Evolutionary conservation across 2,329 filamentous ascomycete species (phyloP).

Genomic region (Cercospora sp.): DNA sequence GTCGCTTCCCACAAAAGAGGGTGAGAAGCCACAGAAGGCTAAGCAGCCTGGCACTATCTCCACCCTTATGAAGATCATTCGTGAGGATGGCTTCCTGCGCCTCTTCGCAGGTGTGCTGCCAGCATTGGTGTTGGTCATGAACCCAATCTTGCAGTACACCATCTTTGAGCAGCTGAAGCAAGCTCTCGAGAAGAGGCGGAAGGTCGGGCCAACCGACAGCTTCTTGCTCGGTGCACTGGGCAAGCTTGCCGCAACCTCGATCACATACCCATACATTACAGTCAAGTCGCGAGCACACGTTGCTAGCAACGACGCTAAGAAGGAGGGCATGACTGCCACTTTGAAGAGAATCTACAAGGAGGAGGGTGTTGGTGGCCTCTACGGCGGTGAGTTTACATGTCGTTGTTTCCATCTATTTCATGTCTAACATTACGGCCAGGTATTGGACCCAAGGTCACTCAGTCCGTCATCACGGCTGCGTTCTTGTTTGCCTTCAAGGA

Average conservation of each 20-base stretch:
- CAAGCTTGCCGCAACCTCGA: slow-evolving; percentile 88
- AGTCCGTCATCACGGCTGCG: slow-evolving; percentile 93
- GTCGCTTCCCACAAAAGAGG: slow-evolving; percentile 37
- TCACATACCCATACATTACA: slow-evolving; percentile 98
- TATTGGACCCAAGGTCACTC: slow-evolving; percentile 92
- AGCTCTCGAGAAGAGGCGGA: slow-evolving; percentile 70
- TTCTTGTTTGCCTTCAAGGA: slow-evolving; percentile 99
- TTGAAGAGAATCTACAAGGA: slow-evolving; percentile 78
- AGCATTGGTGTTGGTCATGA: slow-evolving; percentile 90
- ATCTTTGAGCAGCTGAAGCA: slow-evolving; percentile 99
- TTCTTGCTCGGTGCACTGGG: slow-evolving; percentile 90
- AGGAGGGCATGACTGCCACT: slow-evolving; percentile 76
- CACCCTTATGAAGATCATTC: slow-evolving; percentile 77
- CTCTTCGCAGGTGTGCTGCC: slow-evolving; percentile 92
- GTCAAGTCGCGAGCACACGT: slow-evolving; percentile 98
- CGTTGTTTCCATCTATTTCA: background rate
- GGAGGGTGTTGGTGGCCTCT: slow-evolving; percentile 88
- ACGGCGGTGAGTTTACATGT: slow-evolving; percentile 69
- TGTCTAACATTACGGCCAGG: slow-evolving; percentile 53
- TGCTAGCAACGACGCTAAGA: slow-evolving; percentile 70
- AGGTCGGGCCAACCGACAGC: slow-evolving; percentile 80
- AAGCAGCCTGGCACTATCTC: slow-evolving; percentile 72
- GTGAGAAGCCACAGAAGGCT: slow-evolving; percentile 46
- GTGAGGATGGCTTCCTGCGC: slow-evolving; percentile 78
- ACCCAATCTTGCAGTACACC: slow-evolving; percentile 97